Conservation (phyloP, 1,139 yeast genomes). For the Kodamaea sp. region DNA sequence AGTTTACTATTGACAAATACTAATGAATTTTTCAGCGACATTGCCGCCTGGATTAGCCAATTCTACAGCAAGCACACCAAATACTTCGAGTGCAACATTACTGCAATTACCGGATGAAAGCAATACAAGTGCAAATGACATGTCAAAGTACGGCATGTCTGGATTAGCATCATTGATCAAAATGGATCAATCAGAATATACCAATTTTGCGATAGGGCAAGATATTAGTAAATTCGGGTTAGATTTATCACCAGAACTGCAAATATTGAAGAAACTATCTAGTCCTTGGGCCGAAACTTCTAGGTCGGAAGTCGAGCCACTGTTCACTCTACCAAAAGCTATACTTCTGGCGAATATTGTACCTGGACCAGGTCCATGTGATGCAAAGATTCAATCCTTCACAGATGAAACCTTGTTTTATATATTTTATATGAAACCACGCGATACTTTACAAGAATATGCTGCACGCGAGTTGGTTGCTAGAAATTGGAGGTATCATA, state of each 20-base stretch:
- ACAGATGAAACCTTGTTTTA: conserved; percentile 92
- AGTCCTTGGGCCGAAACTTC: conserved; percentile 96
- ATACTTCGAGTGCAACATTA: conserved; percentile 3
- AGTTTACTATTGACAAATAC: not conserved
- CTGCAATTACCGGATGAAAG: conserved; percentile 3
- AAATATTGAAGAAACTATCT: conserved; percentile 68
- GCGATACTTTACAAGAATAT: conserved; percentile 88
- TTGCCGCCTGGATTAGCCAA: conserved; percentile 31
- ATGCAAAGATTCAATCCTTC: conserved; percentile 68
- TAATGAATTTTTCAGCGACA: conserved; percentile 17
- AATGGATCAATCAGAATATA: conserved; percentile 64
- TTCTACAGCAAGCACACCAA: conserved; percentile 9
- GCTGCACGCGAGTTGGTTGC: conserved; percentile 87
- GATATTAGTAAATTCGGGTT: conserved; percentile 75
- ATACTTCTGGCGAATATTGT: conserved; percentile 46
- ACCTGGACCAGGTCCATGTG: conserved; percentile 40
- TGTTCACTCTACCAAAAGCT: conserved; percentile 56
- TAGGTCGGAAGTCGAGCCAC: conserved; percentile 87
- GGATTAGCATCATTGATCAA: conserved; percentile 68
- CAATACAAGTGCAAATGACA: conserved; percentile 17
- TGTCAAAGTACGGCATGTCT: conserved; percentile 68
- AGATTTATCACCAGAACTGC: conserved; percentile 48
- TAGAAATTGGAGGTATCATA: conserved; percentile 96
- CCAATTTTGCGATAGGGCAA: conserved; percentile 76
- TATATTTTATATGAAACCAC: conserved; percentile 90